phyloP scores from a whole-genome alignment of 495 filamentous ascomycete genomes.

The Parathielavia hyrcaniae region DNA sequence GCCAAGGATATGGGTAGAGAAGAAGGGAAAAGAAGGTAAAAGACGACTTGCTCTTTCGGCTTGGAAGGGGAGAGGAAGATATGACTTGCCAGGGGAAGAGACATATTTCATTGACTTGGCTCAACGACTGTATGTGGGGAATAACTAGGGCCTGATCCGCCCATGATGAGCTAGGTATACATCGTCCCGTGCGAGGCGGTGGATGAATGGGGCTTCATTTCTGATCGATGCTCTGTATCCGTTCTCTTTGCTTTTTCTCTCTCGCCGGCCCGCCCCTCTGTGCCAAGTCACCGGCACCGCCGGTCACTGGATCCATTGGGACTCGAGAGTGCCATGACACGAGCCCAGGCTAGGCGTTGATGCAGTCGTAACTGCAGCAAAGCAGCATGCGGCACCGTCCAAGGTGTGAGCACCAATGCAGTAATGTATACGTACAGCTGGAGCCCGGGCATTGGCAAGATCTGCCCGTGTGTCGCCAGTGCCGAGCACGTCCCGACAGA shows the following conservation, averaged over 20 bases:
- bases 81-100: not conserved
- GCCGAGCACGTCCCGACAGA: not conserved
- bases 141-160: not conserved
- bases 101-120: slow-evolving; percentile 5
- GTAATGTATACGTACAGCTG: not conserved
- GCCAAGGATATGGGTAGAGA: slow-evolving; percentile 17
- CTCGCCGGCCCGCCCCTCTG: slow-evolving; percentile 11
- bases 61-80: not conserved
- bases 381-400: slow-evolving; percentile 22
- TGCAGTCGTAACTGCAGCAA: slow-evolving; percentile 13
- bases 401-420: slow-evolving; percentile 7
- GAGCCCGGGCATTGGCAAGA: not conserved
- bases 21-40: slow-evolving; percentile 4
- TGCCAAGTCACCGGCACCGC: slow-evolving; percentile 31
- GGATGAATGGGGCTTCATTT: slow-evolving; percentile 20
- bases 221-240: slow-evolving; percentile 11
- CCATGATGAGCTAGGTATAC: not conserved
- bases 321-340: slow-evolving; percentile 22
- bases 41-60: not conserved
- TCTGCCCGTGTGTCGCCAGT: not conserved
- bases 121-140: not conserved
- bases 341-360: slow-evolving; percentile 8
- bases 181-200: slow-evolving; percentile 14
- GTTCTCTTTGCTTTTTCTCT: slow-evolving; percentile 14
- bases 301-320: slow-evolving; percentile 24